Evolutionary conservation across 345 rosid genomes (phyloP), one percentile per base, ranked within the genome.

Genomic region (Kandelia obovata): DNA sequence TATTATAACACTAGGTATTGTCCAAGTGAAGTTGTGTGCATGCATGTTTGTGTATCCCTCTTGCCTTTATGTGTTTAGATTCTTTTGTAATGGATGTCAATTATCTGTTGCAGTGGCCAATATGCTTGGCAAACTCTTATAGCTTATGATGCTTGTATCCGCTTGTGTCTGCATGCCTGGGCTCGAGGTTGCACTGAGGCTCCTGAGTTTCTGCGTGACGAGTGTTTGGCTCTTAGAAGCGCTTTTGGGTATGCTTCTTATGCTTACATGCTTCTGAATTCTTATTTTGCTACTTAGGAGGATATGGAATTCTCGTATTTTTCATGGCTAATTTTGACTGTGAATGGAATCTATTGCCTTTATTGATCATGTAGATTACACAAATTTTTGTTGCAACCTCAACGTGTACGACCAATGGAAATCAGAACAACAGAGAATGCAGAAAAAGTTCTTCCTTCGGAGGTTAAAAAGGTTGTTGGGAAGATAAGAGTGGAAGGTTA

Each of bases 131-230:
- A 95, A 84, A 87, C 91, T 75, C 82, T 94, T 56, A 73, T 94
- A 70, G 85, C 99, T 47, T 89, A 95, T 81, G 99, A 95, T 82
- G 99, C 99, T 73, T 95, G 96, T 67, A 85, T 92, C 65, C 92
- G 99, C 34, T 75, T 91, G 53, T 91, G 96, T 73, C 83, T 91
- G 59, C 77, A 79, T 75, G 84, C 88, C 35, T 95, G 97, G 99
- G 92, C 96, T 64, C 85, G 78, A 76, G 96, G 89, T 52, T 90
- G 92, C 77, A 75, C 89, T 16, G 96, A 91, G 81, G 99, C 99
- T 79, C 95, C 97, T 67, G 93, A 87, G 78, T 95, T 95, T 86
- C 84, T 95, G 69, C 81, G 82, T 43, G 92, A 95, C 67, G 97
- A 91, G 79, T 95, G 99, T 69, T 84, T 91, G 60, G 77, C 88